Base-by-base conservation (phyloP, 108 stramenopile genomes). In the Conticribra guillardii region DNA sequence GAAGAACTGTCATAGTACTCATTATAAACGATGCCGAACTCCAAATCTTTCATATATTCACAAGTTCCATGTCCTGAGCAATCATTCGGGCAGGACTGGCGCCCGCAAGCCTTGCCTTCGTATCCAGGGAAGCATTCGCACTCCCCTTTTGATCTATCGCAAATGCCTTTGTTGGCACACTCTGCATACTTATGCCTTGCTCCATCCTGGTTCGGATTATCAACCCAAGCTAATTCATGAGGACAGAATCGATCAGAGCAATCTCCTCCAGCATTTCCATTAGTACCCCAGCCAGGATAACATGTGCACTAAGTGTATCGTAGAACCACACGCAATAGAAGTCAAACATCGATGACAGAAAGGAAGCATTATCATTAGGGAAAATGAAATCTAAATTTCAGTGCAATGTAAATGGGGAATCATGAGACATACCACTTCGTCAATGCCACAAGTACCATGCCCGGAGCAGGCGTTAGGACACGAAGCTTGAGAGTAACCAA, bases 191-290 rank as follows among this genome's bases (percentile, higher is more conserved):
- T 80, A 77, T 92, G 91, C 41, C 44, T 48, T 22, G 23, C 24
- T 29, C 79, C 82, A 60, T 60, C 67, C 30, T 33, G 26, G 22
- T 60, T 62, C 7, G 82, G 82, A 26, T 19, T 31, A 30, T 75
- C 79, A 32, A 49, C 78, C 82, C 82, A 83, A 28, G 82, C 73
- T 41, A 83, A 65, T 71, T 83, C 79, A 70, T 64, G 67, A 47
- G 82, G 79, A 58, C 82, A 83, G 72, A 82, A 82, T 3, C 89
- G 69, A 17, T 86, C 81, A 14, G 90, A 91, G 68, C 92, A 93
- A 70, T 93, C 92, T 16, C 87, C 88, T 27, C 89, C 92, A 17
- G 52, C 61, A 33, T 73, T 28, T 52, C 79, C 82, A 54, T 66
- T 71, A 45, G 73, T 71, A n/a, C 78, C 85, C 92, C 90, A 91